These are phyloP conservation scores for Groenewaldozyma salmanticensis DNA, from an alignment of 805 yeast species.

Conservation along the genomic window DNA sequence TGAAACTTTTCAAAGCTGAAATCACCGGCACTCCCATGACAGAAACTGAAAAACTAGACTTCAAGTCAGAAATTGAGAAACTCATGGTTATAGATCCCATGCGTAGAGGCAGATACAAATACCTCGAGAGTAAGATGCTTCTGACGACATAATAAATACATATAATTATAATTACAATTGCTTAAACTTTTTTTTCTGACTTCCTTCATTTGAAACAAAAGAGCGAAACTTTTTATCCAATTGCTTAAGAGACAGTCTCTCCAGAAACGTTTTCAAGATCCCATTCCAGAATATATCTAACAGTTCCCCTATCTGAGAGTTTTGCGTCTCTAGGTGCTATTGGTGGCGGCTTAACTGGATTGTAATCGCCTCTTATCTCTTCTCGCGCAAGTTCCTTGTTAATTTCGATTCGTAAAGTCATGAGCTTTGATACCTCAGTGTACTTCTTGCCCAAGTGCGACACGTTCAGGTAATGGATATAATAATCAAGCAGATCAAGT, in stretches of 20 bases:
- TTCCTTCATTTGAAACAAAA: too few species aligned
- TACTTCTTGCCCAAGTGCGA: constrained; percentile 37
- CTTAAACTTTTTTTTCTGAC: too few species aligned
- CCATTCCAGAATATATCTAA: constrained; percentile 24
- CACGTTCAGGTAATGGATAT: constrained; percentile 45
- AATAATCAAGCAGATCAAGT: constrained; percentile 49
- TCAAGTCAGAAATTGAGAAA: constrained; percentile 26
- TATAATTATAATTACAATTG: too few species aligned
- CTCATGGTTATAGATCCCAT: constrained; percentile 21
- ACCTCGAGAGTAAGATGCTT: constrained; percentile 6
- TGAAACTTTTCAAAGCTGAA: constrained; percentile 25
- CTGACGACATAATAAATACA: background rate
- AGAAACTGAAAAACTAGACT: constrained; percentile 18
- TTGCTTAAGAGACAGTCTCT: constrained; percentile 13
- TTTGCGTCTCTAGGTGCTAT: constrained; percentile 17
- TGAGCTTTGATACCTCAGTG: constrained; percentile 10
- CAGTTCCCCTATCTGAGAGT: constrained; percentile 28
- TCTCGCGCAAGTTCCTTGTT: constrained; percentile 36
- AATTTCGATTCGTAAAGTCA: constrained; percentile 19
- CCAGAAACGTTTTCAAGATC: constrained; percentile 16
- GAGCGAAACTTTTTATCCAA: too few species aligned
- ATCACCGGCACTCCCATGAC: constrained; percentile 10
- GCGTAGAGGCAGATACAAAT: constrained; percentile 20
- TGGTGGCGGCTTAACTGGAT: background rate
- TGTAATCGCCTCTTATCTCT: constrained; percentile 27